Evolutionary conservation across 1,284 basidiomycete genomes (phyloP).

Genomic region (Ustilago nuda): DNA sequence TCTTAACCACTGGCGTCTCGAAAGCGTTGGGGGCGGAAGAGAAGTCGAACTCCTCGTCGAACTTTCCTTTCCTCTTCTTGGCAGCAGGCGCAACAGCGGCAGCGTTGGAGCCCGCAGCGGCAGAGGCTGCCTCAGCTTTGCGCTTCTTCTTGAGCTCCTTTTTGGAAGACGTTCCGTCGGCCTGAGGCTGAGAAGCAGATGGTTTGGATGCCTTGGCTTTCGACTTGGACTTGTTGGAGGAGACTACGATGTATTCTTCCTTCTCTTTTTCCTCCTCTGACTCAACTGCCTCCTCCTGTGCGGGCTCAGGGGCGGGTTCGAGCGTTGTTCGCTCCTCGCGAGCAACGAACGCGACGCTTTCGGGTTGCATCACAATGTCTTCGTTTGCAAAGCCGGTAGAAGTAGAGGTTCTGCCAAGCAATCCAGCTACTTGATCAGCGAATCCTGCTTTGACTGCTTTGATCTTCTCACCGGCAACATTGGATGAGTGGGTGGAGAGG

Average conservation of each 20-base stretch:
- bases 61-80: slow-evolving; percentile 35
- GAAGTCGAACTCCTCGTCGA: slow-evolving; percentile 39
- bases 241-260: slow-evolving; percentile 44
- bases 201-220: slow-evolving; percentile 21
- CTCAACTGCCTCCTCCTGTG: background rate
- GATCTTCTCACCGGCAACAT: background rate
- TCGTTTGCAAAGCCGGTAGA: background rate
- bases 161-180: slow-evolving; percentile 8
- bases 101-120: background rate
- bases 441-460: slow-evolving; percentile 40
- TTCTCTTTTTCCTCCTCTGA: slow-evolving; percentile 9
- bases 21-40: slow-evolving; percentile 23
- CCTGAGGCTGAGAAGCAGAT: background rate
- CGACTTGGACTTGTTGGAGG: slow-evolving; percentile 16
- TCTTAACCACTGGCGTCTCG: slow-evolving; percentile 4
- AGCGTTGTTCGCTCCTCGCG: background rate
- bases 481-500: background rate
- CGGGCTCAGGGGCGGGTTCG: background rate
- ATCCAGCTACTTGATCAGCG: slow-evolving; percentile 14
- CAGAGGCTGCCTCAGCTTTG: slow-evolving; percentile 20
- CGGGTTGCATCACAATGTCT: slow-evolving; percentile 12
- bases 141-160: slow-evolving; percentile 43
- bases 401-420: slow-evolving; percentile 8
- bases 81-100: background rate
- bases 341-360: slow-evolving; percentile 6